phyloP scores from a whole-genome alignment of 768 basidiomycete species.

The Lentinus tigrinus region DNA sequence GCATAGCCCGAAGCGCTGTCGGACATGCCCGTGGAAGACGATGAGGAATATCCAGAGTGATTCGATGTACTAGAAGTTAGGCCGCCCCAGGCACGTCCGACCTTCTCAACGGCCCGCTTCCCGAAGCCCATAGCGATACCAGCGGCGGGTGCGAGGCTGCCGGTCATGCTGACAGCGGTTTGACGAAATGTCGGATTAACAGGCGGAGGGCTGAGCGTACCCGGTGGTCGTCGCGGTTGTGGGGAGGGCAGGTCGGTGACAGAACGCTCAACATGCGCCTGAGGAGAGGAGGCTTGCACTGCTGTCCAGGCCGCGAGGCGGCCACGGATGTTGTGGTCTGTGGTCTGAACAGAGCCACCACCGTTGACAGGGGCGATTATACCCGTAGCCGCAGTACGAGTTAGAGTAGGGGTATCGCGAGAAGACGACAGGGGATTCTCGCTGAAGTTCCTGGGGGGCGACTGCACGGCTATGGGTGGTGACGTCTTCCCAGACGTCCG shows the following conservation, averaged over 20 bases:
- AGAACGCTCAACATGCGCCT: slow-evolving; percentile 26
- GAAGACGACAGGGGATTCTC: slow-evolving; percentile 13
- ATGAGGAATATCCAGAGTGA: slow-evolving; percentile 44
- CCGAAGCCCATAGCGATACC: slow-evolving; percentile 55
- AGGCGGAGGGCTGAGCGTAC: slow-evolving; percentile 14
- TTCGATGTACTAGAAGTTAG: slow-evolving; percentile 28
- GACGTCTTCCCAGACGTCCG: slow-evolving; percentile 7
- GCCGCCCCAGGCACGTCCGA: slow-evolving; percentile 59
- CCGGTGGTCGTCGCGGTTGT: slow-evolving; percentile 19
- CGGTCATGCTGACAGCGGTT: slow-evolving; percentile 73
- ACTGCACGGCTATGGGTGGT: not conserved
- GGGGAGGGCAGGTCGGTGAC: slow-evolving; percentile 31
- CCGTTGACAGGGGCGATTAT: slow-evolving; percentile 39
- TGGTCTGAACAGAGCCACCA: slow-evolving; percentile 30
- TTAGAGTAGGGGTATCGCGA: slow-evolving; percentile 42
- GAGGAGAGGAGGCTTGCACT: slow-evolving; percentile 19
- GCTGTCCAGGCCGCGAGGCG: slow-evolving; percentile 48
- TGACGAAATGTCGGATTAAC: slow-evolving; percentile 45
- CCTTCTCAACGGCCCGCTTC: slow-evolving; percentile 72
- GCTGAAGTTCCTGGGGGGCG: slow-evolving; percentile 1
- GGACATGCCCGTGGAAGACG: slow-evolving; percentile 38
- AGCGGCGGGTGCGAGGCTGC: slow-evolving; percentile 66
- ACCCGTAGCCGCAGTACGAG: slow-evolving; percentile 40
- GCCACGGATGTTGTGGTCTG: slow-evolving; percentile 45
- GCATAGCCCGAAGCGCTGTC: slow-evolving; percentile 11